These are phyloP conservation scores for Tulasnella sp. DNA, from an alignment of 768 basidiomycete species.

Conservation along the genomic window DNA sequence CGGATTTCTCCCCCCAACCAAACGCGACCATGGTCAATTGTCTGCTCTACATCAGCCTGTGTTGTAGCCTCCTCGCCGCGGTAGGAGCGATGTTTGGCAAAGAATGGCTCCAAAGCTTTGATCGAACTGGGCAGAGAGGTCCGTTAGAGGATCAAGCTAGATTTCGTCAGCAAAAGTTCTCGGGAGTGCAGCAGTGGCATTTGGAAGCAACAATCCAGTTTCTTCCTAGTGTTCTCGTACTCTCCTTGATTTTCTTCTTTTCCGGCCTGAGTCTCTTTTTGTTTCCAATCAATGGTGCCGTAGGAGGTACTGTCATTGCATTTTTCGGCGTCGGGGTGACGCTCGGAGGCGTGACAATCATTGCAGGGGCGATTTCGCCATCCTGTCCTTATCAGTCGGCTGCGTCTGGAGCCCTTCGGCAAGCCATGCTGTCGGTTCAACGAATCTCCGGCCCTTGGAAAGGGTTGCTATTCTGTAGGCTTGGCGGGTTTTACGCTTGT, in stretches of 20 bases:
- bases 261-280: neutral
- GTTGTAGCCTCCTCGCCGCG: conserved; percentile 8
- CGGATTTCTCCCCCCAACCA: neutral
- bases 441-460: too few species aligned
- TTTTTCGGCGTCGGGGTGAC: neutral
- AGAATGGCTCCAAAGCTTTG: conserved; percentile 1
- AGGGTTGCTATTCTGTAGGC: too few species aligned
- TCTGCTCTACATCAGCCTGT: conserved; percentile 10
- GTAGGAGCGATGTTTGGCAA: conserved; percentile 21
- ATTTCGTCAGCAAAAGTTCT: conserved; percentile 1
- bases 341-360: neutral
- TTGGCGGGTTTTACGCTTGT: too few species aligned
- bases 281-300: neutral
- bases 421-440: neutral
- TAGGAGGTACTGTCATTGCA: too few species aligned
- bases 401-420: neutral
- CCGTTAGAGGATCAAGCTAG: neutral
- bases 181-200: neutral
- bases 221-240: neutral
- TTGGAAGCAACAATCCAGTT: neutral
- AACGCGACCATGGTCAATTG: neutral
- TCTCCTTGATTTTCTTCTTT: conserved; percentile 13
- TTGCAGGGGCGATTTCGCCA: neutral
- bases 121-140: neutral
- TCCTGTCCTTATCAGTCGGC: conserved; percentile 10